Evolutionary conservation across 257 asterid species (phyloP).

Genomic region (Plantago major): DNA sequence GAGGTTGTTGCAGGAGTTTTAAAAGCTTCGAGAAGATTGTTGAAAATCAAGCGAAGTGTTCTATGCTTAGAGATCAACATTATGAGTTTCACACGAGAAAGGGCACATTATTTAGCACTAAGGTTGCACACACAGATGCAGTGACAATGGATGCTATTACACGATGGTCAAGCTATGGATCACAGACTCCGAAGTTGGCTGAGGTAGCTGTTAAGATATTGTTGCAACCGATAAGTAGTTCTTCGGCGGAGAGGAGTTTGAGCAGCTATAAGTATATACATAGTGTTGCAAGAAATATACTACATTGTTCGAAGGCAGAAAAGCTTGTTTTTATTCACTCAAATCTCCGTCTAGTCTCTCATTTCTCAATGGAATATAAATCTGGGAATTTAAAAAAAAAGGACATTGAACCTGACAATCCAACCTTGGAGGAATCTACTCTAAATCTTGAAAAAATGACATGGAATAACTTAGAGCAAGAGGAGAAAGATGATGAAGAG

Average conservation of each 20-base stretch:
- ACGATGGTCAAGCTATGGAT: slow-evolving; percentile 15
- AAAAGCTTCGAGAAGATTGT: slow-evolving; percentile 4
- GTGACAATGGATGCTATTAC: slow-evolving; percentile 3
- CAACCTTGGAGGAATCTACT: not conserved
- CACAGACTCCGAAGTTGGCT: slow-evolving; percentile 8
- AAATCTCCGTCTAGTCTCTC: too few relatives aligned
- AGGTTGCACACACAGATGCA: not conserved
- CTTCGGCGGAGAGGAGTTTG: slow-evolving; percentile 15
- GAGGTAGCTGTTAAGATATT: slow-evolving; percentile 11
- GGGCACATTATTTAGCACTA: not conserved
- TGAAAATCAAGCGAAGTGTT: not conserved
- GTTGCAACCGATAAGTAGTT: slow-evolving; percentile 16
- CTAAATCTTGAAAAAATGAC: not conserved
- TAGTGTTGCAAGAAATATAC: slow-evolving; percentile 9
- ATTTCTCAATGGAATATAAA: not conserved
- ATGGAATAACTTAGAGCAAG: not conserved
- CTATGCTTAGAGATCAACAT: slow-evolving; percentile 1
- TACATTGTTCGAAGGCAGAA: not conserved
- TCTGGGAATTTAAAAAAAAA: not conserved
- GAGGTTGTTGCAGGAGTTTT: slow-evolving; percentile 9
- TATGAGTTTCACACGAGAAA: slow-evolving; percentile 10
- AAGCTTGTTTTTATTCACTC: slow-evolving; percentile 13
- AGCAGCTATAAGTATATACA: slow-evolving; percentile 17
- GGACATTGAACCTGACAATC: not conserved
- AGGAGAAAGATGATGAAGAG: too few relatives aligned